A percentile compares a stretch with the other conserved stretches of the same genome.
phyloP scores from a whole-genome alignment of 805 yeast species.

The Saccharomyces kudriavzevii region DNA sequence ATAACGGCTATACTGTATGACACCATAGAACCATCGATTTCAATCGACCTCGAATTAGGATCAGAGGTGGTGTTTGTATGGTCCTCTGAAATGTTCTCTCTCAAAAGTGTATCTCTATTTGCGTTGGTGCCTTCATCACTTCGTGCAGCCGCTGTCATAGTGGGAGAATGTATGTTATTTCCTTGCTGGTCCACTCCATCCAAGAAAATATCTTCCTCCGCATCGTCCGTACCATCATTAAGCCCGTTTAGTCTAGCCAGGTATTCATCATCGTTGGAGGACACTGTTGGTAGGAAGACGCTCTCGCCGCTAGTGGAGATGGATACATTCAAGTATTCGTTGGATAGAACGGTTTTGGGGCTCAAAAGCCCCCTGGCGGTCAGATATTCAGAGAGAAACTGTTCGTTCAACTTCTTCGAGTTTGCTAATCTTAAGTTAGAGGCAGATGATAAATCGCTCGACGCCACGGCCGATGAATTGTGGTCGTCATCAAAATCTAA shows the following conservation, averaged over 20 bases:
- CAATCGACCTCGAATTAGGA: neutral
- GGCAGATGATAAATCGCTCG: neutral
- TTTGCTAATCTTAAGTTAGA: neutral
- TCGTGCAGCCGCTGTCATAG: neutral
- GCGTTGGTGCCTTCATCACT: neutral
- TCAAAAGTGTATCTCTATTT: neutral
- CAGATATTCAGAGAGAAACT: slow-evolving; percentile 17
- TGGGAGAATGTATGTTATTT: neutral
- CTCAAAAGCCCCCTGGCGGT: slow-evolving; percentile 23
- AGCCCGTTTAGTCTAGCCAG: slow-evolving; percentile 22
- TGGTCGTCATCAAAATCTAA: neutral
- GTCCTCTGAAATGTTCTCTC: neutral
- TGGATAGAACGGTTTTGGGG: slow-evolving; percentile 13
- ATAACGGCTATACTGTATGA: slow-evolving; percentile 49
- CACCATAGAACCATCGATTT: slow-evolving; percentile 22
- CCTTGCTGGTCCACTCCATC: neutral
- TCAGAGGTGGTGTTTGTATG: neutral
- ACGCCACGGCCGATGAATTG: neutral
- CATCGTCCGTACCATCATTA: slow-evolving; percentile 5
- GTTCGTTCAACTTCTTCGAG: slow-evolving; percentile 1
- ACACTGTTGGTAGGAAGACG: slow-evolving; percentile 31
- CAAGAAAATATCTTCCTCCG: neutral
- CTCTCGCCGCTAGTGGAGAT: slow-evolving; percentile 31
- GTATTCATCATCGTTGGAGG: slow-evolving; percentile 30
- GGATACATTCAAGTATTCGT: slow-evolving; percentile 16